phyloP scores from a whole-genome alignment of 805 yeast species.

The Metschnikowia peoriensis region DNA sequence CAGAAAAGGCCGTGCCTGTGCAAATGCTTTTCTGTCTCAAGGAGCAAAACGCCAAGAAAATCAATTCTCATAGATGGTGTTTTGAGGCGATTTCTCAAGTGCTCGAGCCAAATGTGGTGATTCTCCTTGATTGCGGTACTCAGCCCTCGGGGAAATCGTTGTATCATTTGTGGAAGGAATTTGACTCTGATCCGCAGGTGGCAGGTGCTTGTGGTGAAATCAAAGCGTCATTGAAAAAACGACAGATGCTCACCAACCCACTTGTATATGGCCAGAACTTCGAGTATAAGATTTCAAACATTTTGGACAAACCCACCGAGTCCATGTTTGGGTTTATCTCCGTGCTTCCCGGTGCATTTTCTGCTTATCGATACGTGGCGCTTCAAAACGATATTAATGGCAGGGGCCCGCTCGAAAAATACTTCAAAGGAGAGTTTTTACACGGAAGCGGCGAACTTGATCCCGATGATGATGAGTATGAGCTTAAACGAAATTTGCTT shows the following conservation, averaged over 20 bases:
- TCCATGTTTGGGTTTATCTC: constrained; percentile 63
- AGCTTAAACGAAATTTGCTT: constrained; percentile 33
- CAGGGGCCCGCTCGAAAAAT: constrained; percentile 61
- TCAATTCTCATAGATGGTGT: constrained; percentile 69
- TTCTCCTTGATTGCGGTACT: constrained; percentile 64
- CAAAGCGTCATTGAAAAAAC: constrained; percentile 51
- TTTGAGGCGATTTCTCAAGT: constrained; percentile 62
- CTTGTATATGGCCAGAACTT: constrained; percentile 65
- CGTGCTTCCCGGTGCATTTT: constrained; percentile 68
- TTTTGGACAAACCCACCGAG: constrained; percentile 65
- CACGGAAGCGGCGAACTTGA: constrained; percentile 57
- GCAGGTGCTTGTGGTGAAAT: constrained; percentile 78
- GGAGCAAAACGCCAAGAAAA: constrained; percentile 62
- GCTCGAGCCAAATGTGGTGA: constrained; percentile 55
- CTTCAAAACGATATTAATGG: constrained; percentile 53
- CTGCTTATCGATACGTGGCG: constrained; percentile 61
- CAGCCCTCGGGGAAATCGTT: constrained; percentile 58
- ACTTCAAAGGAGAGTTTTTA: constrained; percentile 63
- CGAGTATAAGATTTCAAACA: constrained; percentile 65
- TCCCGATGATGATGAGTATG: constrained; percentile 53
- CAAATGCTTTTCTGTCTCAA: constrained; percentile 61
- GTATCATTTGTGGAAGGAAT: constrained; percentile 61
- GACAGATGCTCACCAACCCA: constrained; percentile 54
- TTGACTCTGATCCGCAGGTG: constrained; percentile 54
- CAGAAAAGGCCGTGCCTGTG: constrained; percentile 58